These are phyloP conservation scores for Calonectria pauciramosa DNA, from an alignment of 2,329 filamentous ascomycete species.

Conservation along the genomic window DNA sequence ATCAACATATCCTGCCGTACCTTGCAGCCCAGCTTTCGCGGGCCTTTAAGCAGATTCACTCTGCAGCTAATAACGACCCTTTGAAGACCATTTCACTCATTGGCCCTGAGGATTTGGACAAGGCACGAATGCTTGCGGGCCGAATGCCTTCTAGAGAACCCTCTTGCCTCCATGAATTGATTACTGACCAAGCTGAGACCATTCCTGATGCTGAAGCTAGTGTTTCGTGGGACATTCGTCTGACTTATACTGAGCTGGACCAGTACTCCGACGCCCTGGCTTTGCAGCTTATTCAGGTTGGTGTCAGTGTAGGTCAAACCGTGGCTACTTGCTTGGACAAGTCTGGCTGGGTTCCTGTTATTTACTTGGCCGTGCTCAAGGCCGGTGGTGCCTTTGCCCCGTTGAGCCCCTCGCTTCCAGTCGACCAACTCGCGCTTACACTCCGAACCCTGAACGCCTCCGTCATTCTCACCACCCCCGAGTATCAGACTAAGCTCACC, in stretches of 20 bases:
- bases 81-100: slow-evolving; percentile 2
- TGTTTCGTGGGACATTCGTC: not conserved
- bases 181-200: not conserved
- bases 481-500: not conserved
- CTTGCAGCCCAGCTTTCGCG: slow-evolving; percentile 1
- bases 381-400: slow-evolving; percentile 15
- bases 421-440: not conserved
- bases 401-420: not conserved
- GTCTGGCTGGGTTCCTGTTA: slow-evolving; percentile 28
- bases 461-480: not conserved
- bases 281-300: not conserved
- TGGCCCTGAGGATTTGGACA: not conserved
- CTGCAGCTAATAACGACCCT: not conserved
- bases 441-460: not conserved
- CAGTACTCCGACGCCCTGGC: not conserved
- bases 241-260: not conserved
- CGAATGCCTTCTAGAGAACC: not conserved
- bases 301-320: slow-evolving; percentile 7
- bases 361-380: slow-evolving; percentile 28
- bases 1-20: slow-evolving; percentile 9
- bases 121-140: not conserved
- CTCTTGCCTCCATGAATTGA: not conserved
- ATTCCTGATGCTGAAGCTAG: not conserved
- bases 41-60: slow-evolving; percentile 11
- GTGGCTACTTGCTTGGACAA: slow-evolving; percentile 25